Base-by-base conservation (phyloP, 163 green algal genomes). In the Volvox carteri region DNA sequence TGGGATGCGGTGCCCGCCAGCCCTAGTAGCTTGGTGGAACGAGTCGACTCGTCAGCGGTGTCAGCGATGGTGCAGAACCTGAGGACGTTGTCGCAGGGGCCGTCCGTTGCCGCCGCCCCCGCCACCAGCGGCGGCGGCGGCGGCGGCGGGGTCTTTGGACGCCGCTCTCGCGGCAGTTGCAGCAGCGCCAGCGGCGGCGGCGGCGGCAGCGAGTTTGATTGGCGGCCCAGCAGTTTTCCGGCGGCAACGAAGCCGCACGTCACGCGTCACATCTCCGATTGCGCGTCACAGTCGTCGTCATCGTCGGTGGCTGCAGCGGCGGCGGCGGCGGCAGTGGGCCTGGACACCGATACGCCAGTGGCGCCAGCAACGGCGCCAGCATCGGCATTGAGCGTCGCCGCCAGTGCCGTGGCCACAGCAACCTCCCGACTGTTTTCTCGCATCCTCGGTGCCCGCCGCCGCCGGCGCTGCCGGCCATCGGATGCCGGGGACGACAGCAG, bases 171-270 rank as follows among this genome's bases (percentile, higher is more conserved):
- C n/a, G n/a, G n/a, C 65, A 23, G 23, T 46, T 9, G 35, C 21
- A 30, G n/a, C 44, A 21, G 28, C 79, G n/a, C 37, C 60, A 3
- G 25, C 9, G 5, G n/a, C 44, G 25, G 21, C 44, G 52, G 5
- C 12, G 21, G 62, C n/a, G n/a, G 33, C 9, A n/a, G 19, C 21
- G 83, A 60, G 18, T 35, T 88, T 11, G 68, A 52, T 4, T 70
- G 21, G 50, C 67, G 83, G 25, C 83, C 83, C 11, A 46, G 30
- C 18, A 88, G 83, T 37, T 88, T 83, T 67, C 83, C 83, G 0
- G 33, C 83, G 12, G 83, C 81, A 1, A 41, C 39, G 1, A 88
- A 83, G 68, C 83, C 83, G 30, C 35, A 3, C 5, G 37, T 78
- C 4, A 78, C 70, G 11, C 39, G 70, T 37, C 70, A 78, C 39